Percentiles rank a stretch among this genome's conserved stretches.
Evolutionary conservation across 306 rosid genomes (phyloP).

Genomic region (Fagus crenata): DNA sequence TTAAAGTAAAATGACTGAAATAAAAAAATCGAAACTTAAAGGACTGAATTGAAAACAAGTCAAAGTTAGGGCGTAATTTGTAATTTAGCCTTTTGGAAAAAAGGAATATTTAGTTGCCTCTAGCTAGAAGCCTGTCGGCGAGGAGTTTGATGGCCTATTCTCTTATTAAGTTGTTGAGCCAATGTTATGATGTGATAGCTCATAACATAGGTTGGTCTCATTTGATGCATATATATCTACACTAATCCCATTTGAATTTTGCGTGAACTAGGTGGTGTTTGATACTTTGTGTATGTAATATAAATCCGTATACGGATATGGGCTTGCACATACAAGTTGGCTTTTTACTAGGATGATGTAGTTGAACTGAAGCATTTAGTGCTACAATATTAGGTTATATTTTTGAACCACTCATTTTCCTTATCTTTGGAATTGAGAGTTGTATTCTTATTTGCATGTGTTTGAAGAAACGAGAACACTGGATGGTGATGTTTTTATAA

Average conservation of each 20-base stretch:
- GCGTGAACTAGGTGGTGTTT: not conserved
- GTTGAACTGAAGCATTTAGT: not conserved
- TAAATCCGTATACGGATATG: not conserved
- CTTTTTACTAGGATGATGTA: not conserved
- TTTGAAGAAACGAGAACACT: conserved; percentile 67
- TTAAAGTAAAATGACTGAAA: too few relatives aligned
- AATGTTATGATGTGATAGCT: not conserved
- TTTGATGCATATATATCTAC: not conserved
- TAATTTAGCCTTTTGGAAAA: too few relatives aligned
- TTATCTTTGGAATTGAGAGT: conserved; percentile 52
- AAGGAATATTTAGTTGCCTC: not conserved
- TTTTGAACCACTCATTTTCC: conserved; percentile 9
- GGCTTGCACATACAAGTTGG: not conserved
- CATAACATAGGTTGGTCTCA: not conserved
- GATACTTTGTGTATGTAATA: not conserved
- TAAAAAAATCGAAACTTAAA: too few relatives aligned
- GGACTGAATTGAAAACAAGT: too few relatives aligned
- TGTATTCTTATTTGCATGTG: conserved; percentile 62
- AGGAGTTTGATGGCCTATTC: not conserved
- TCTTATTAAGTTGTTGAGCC: not conserved
- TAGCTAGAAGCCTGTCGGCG: not conserved
- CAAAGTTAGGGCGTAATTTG: too few relatives aligned
- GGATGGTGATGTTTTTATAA: conserved; percentile 75
- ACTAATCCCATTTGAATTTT: not conserved
- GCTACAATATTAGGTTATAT: not conserved